These are phyloP conservation scores for Chaetomium strumarium DNA, from an alignment of 2,329 filamentous ascomycete species.

Conservation along the genomic window DNA sequence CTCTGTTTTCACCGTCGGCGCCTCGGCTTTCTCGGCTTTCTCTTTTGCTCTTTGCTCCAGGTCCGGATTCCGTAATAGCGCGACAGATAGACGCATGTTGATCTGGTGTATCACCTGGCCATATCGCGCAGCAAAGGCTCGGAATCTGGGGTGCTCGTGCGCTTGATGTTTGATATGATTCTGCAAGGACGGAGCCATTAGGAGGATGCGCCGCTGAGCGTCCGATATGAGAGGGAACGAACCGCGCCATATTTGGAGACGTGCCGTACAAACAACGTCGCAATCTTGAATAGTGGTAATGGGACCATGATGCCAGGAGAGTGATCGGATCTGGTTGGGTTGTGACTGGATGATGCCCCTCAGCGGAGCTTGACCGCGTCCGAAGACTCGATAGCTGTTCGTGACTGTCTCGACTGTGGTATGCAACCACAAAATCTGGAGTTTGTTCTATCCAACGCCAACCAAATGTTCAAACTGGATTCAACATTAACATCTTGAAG, in stretches of 20 bases:
- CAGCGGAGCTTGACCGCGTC: no score
- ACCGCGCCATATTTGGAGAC: constrained; percentile 65
- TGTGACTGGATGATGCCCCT: background rate
- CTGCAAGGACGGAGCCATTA: constrained; percentile 32
- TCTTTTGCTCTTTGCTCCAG: constrained; percentile 55
- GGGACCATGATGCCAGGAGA: constrained; percentile 49
- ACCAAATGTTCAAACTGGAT: background rate
- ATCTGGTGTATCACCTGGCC: constrained; percentile 61
- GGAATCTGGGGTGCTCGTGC: constrained; percentile 58
- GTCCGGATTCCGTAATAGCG: constrained; percentile 50
- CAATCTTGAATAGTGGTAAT: constrained; percentile 62
- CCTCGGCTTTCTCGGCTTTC: constrained; percentile 56
- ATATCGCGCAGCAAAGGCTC: constrained; percentile 54
- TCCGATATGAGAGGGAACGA: constrained; percentile 29
- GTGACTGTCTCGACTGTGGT: no score
- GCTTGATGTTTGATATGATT: constrained; percentile 62
- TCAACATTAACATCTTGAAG: background rate
- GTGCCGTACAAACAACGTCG: constrained; percentile 57
- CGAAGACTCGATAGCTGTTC: no score
- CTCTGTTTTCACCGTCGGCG: constrained; percentile 59
- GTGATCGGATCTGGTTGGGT: no score
- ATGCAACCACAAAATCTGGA: no score
- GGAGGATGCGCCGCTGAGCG: background rate
- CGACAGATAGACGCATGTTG: constrained; percentile 60
- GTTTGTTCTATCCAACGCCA: background rate